Evolutionary conservation across 2,329 filamentous ascomycete species (phyloP).

Genomic region (Cladophialophora exuberans): DNA sequence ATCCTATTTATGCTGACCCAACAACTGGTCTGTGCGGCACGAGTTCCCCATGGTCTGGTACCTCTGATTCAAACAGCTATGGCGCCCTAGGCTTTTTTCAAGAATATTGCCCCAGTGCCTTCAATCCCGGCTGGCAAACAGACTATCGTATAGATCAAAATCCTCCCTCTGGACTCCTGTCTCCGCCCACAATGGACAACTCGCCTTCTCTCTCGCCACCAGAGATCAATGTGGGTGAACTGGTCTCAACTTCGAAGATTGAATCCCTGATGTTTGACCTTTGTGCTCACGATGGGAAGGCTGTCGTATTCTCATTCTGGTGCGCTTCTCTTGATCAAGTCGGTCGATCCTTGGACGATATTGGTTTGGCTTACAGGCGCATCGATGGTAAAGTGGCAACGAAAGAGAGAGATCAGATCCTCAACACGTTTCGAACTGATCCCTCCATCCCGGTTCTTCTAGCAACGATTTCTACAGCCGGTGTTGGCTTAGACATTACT

Average conservation of each 20-base stretch:
- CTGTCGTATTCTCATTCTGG: not conserved
- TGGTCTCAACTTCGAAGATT: not conserved
- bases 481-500: conserved; percentile 14
- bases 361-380: not conserved
- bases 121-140: no score
- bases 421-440: not conserved
- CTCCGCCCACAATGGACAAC: no score
- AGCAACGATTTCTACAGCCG: not conserved
- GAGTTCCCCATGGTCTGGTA: no score
- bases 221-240: not conserved
- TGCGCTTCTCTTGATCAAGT: not conserved
- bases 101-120: no score
- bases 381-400: not conserved
- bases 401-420: not conserved
- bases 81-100: no score
- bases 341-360: not conserved
- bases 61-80: no score
- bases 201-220: not conserved
- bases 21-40: no score
- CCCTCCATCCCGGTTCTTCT: not conserved
- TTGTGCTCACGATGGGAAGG: not conserved
- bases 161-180: no score
- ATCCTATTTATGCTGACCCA: no score
- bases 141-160: no score
- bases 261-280: not conserved